Conservation (phyloP, 2,329 filamentous ascomycete species). For the Lachnellula cervina region DNA sequence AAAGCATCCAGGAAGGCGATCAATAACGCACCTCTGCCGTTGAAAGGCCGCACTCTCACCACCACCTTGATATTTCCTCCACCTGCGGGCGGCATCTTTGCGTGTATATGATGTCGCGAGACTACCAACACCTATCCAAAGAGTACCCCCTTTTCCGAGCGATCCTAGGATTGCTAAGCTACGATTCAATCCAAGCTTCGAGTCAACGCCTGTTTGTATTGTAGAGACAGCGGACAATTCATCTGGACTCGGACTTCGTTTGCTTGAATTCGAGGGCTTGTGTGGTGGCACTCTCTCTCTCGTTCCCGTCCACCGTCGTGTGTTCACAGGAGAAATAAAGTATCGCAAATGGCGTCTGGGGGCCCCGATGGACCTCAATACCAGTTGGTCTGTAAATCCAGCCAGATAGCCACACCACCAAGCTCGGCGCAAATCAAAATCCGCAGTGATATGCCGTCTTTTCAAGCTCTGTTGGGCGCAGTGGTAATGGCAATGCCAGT, state of each 20-base stretch:
- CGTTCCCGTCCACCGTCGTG: not conserved
- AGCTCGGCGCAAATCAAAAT: not conserved
- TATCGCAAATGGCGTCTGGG: not conserved
- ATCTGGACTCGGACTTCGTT: slow-evolving; percentile 1
- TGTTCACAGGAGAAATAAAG: not conserved
- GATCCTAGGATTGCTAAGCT: not conserved
- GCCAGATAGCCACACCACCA: not conserved
- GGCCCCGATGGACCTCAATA: not conserved
- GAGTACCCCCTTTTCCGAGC: slow-evolving; percentile 7
- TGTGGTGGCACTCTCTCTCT: not conserved
- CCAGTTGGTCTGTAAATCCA: not conserved
- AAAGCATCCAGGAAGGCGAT: not conserved
- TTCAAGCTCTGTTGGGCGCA: not conserved
- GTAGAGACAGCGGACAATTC: not conserved
- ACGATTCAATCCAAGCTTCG: slow-evolving; percentile 1
- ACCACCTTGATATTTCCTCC: slow-evolving; percentile 99
- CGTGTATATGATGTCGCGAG: slow-evolving; percentile 16
- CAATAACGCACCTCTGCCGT: slow-evolving; percentile 69
- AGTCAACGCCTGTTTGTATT: not conserved
- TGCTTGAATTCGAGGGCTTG: not conserved
- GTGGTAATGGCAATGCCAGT: not conserved
- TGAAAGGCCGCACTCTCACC: slow-evolving; percentile 93
- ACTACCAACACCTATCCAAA: slow-evolving; percentile 3
- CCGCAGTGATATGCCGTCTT: not conserved
- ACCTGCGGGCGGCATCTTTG: slow-evolving; percentile 37